Conservation (phyloP, 2,329 filamentous ascomycete genomes). For the Exophiala calicioides region DNA sequence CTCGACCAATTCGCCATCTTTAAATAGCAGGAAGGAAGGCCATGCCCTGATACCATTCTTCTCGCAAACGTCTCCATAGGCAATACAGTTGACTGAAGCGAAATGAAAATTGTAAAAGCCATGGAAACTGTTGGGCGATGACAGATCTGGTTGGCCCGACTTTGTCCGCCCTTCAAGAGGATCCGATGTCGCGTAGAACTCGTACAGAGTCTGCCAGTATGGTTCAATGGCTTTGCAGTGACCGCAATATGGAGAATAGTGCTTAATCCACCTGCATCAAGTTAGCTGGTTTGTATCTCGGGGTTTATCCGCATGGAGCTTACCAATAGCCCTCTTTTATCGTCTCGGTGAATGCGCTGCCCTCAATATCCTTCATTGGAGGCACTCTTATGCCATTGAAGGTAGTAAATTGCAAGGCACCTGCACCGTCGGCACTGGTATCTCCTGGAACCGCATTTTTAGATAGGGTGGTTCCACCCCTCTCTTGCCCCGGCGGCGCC, state of each 20-base stretch:
- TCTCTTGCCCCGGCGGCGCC: slow-evolving; percentile 22
- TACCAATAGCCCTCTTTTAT: slow-evolving; percentile 56
- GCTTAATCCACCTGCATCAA: slow-evolving; percentile 51
- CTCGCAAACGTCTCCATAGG: slow-evolving; percentile 75
- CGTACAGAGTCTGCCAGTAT: slow-evolving; percentile 87
- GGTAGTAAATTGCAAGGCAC: slow-evolving; percentile 39
- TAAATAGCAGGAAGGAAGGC: slow-evolving; percentile 77
- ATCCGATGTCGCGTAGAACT: slow-evolving; percentile 87
- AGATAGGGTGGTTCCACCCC: slow-evolving; percentile 15
- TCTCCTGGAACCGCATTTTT: slow-evolving; percentile 25
- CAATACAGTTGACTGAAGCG: slow-evolving; percentile 79
- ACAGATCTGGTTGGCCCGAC: slow-evolving; percentile 48
- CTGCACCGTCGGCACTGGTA: slow-evolving; percentile 32
- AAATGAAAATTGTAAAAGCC: slow-evolving; percentile 89
- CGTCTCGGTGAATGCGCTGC: slow-evolving; percentile 50
- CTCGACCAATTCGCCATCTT: slow-evolving; percentile 70
- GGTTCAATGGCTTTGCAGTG: slow-evolving; percentile 82
- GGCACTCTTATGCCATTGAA: slow-evolving; percentile 57
- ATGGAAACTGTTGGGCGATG: slow-evolving; percentile 67
- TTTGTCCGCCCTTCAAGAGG: slow-evolving; percentile 58
- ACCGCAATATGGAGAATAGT: slow-evolving; percentile 56
- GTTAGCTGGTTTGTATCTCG: slow-evolving; percentile 24
- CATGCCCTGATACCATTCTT: slow-evolving; percentile 68
- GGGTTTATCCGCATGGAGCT: slow-evolving; percentile 24
- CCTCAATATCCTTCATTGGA: slow-evolving; percentile 50